These are phyloP conservation scores for Coniochaeta prunicola DNA, from an alignment of 2,329 filamentous ascomycete genomes.

Conservation along the genomic window DNA sequence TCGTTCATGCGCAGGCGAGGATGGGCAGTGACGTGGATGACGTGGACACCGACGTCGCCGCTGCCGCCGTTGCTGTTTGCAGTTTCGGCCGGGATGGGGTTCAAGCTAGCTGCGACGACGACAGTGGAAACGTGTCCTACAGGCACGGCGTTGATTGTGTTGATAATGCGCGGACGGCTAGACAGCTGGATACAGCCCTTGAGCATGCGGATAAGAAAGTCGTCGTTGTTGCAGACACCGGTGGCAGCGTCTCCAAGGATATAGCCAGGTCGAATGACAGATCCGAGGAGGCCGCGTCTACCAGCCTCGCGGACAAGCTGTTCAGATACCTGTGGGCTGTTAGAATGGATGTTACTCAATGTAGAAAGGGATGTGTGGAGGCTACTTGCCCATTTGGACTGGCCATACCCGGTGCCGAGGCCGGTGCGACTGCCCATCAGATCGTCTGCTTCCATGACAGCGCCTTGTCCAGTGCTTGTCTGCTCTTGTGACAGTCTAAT, in stretches of 20 bases:
- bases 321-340: constrained; percentile 32
- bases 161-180: constrained; percentile 67
- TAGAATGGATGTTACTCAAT: constrained; percentile 21
- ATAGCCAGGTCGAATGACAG: constrained; percentile 78
- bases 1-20: constrained; percentile 72
- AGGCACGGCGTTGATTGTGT: constrained; percentile 85
- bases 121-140: constrained; percentile 78
- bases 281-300: constrained; percentile 64
- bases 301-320: constrained; percentile 72
- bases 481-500: background rate
- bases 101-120: constrained; percentile 66
- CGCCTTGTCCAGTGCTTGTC: background rate
- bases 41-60: constrained; percentile 31
- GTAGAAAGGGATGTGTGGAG: background rate
- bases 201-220: constrained; percentile 79
- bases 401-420: background rate
- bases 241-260: constrained; percentile 62
- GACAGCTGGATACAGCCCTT: constrained; percentile 83
- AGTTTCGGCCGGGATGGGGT: constrained; percentile 37
- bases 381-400: constrained; percentile 65
- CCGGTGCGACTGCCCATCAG: background rate
- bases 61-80: no score
- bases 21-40: constrained; percentile 74
- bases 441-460: background rate
- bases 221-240: constrained; percentile 74